Percentiles rank a stretch among this genome's conserved stretches.
These are phyloP conservation scores for Biscogniauxia marginata DNA, from an alignment of 2,329 filamentous ascomycete genomes.

Conservation along the genomic window DNA sequence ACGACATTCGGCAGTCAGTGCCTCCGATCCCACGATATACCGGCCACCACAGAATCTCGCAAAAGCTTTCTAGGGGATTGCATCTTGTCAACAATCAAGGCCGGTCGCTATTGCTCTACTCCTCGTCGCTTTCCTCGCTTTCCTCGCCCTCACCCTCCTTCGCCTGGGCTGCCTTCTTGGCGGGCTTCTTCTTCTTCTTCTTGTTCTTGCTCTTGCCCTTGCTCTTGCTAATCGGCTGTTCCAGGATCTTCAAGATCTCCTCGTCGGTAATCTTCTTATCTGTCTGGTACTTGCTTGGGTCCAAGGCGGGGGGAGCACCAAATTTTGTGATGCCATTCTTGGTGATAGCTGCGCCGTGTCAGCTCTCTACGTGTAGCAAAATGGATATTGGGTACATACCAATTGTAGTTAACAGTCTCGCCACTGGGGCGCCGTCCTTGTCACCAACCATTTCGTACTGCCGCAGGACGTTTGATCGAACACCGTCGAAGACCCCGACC, in stretches of 20 bases:
- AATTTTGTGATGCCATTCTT: constrained; percentile 95
- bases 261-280: constrained; percentile 98
- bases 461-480: constrained; percentile 86
- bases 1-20: neutral
- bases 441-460: constrained; percentile 96
- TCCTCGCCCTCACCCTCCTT: constrained; percentile 21
- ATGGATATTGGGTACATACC: constrained; percentile 59
- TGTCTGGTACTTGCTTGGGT: constrained; percentile 81
- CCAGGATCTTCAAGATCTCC: constrained; percentile 91
- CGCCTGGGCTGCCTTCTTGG: constrained; percentile 50
- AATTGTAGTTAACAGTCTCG: constrained; percentile 84
- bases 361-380: constrained; percentile 15
- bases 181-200: constrained; percentile 73
- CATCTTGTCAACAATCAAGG: neutral
- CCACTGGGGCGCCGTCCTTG: constrained; percentile 83
- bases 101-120: constrained; percentile 15
- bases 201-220: constrained; percentile 94
- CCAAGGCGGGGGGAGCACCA: constrained; percentile 70
- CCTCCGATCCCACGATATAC: neutral
- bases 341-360: constrained; percentile 69
- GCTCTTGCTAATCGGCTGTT: constrained; percentile 81
- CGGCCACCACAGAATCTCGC: constrained; percentile 1
- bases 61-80: constrained; percentile 8
- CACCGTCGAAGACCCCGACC: constrained; percentile 93
- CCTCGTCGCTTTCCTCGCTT: constrained; percentile 23